phyloP scores from a whole-genome alignment of 805 yeast genomes.

The Candida nitratophila region DNA sequence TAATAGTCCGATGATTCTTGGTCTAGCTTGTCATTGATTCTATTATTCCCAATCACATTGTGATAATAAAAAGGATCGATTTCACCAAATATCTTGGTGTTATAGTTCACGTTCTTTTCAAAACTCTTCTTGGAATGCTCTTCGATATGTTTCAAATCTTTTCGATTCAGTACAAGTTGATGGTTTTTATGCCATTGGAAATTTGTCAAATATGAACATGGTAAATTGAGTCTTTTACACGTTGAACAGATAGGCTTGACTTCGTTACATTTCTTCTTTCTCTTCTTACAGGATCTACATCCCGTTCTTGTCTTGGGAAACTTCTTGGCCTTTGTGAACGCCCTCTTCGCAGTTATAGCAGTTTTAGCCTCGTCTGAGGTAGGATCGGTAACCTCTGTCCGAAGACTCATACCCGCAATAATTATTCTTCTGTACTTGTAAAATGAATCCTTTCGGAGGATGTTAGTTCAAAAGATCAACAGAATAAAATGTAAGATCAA shows the following conservation, averaged over 20 bases:
- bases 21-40: not conserved
- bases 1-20: not conserved
- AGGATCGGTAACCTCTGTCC: too few species aligned
- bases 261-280: slow-evolving; percentile 35
- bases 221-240: slow-evolving; percentile 13
- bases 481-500: too few species aligned
- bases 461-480: too few species aligned
- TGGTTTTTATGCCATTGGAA: slow-evolving; percentile 14
- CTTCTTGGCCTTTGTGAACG: not conserved
- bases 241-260: slow-evolving; percentile 15
- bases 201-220: slow-evolving; percentile 12
- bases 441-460: too few species aligned
- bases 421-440: too few species aligned
- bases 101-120: too few species aligned
- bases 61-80: too few species aligned
- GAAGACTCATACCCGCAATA: too few species aligned
- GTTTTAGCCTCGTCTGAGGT: too few species aligned
- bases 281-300: slow-evolving; percentile 34
- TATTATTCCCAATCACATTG: not conserved
- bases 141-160: not conserved
- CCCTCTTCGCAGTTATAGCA: too few species aligned
- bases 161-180: slow-evolving; percentile 5
- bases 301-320: slow-evolving; percentile 23
- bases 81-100: too few species aligned
- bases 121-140: too few species aligned